Evolutionary conservation across 495 filamentous ascomycete species (phyloP).

Genomic region (Aspergillus funiculosus): DNA sequence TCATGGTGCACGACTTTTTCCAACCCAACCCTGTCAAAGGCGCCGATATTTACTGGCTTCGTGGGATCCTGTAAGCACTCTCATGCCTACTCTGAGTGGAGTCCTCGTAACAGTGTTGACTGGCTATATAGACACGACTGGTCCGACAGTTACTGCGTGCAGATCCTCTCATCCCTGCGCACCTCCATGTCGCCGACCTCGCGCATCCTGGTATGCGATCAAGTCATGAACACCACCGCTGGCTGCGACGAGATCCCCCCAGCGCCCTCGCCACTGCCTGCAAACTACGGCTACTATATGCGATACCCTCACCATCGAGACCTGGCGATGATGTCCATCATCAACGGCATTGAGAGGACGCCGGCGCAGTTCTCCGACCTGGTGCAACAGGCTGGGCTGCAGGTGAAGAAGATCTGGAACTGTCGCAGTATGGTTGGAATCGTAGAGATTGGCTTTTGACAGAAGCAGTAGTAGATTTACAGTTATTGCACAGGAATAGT

Average conservation of each 20-base stretch:
- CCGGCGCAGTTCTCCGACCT: slow-evolving; percentile 26
- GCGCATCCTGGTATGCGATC: slow-evolving; percentile 34
- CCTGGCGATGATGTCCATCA: slow-evolving; percentile 31
- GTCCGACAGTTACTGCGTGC: slow-evolving; percentile 38
- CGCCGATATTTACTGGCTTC: slow-evolving; percentile 40
- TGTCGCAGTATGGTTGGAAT: slow-evolving; percentile 13
- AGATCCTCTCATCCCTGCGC: slow-evolving; percentile 29
- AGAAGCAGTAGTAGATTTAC: no score
- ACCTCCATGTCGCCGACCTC: slow-evolving; percentile 24
- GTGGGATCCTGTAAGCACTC: slow-evolving; percentile 26
- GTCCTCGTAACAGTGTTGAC: background rate
- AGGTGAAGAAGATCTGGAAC: slow-evolving; percentile 25
- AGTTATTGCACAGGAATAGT: no score
- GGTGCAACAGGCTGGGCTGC: slow-evolving; percentile 25
- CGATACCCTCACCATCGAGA: slow-evolving; percentile 32
- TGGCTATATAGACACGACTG: slow-evolving; percentile 23
- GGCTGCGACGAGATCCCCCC: slow-evolving; percentile 21
- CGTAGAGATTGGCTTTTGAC: slow-evolving; percentile 5
- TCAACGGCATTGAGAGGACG: slow-evolving; percentile 38
- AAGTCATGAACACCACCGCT: slow-evolving; percentile 36
- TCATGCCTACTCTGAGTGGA: background rate
- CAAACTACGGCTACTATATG: slow-evolving; percentile 30
- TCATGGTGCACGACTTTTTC: slow-evolving; percentile 41
- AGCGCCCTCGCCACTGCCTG: slow-evolving; percentile 26
- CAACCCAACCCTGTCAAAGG: slow-evolving; percentile 29